phyloP scores from a whole-genome alignment of 2,329 filamentous ascomycete genomes.

The Penicillium freii region DNA sequence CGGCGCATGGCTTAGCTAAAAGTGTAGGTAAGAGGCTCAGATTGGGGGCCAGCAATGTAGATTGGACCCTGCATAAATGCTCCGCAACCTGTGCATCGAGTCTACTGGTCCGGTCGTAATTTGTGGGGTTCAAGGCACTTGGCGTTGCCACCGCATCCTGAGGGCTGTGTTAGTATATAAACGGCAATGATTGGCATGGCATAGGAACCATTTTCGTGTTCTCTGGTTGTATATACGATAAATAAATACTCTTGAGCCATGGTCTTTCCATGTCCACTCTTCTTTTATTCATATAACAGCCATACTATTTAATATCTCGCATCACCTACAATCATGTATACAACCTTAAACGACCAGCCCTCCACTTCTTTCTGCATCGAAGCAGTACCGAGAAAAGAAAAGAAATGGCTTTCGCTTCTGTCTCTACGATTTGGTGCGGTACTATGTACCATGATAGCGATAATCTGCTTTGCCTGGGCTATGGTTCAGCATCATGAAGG shows the following conservation, averaged over 20 bases:
- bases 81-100: background rate
- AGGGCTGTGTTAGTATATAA: constrained; percentile 2
- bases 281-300: background rate
- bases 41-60: background rate
- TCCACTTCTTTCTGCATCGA: constrained; percentile 12
- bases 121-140: constrained; percentile 1
- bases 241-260: background rate
- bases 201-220: background rate
- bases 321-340: background rate
- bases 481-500: constrained; percentile 10
- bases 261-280: background rate
- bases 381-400: constrained; percentile 12
- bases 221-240: too few species aligned
- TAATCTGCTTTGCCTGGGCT: constrained; percentile 20
- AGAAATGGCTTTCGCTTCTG: constrained; percentile 15
- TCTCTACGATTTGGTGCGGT: constrained; percentile 14
- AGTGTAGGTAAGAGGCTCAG: background rate
- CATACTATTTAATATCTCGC: background rate
- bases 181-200: constrained; percentile 1
- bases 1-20: background rate
- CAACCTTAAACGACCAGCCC: background rate
- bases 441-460: constrained; percentile 7
- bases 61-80: background rate
- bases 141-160: constrained; percentile 1
- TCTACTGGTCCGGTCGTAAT: background rate